Evolutionary conservation across 805 yeast genomes (phyloP).

Genomic region (Yamadazyma phyllophila): DNA sequence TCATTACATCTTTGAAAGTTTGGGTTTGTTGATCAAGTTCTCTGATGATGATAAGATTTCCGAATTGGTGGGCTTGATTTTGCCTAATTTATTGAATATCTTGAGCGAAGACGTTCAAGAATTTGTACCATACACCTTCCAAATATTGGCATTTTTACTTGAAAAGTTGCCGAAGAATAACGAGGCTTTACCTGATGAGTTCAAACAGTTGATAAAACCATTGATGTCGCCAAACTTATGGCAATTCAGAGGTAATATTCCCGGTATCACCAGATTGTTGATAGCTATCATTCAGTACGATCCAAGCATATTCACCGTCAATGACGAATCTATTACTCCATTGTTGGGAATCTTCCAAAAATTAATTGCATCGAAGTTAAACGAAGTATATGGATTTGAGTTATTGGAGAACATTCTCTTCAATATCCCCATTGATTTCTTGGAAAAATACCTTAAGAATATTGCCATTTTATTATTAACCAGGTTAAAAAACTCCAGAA

Average conservation of each 20-base stretch:
- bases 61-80: slow-evolving; percentile 47
- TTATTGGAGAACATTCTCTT: slow-evolving; percentile 67
- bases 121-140: slow-evolving; percentile 90
- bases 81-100: slow-evolving; percentile 66
- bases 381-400: slow-evolving; percentile 84
- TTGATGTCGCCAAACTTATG: slow-evolving; percentile 86
- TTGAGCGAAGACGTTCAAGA: slow-evolving; percentile 87
- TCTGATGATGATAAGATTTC: slow-evolving; percentile 28
- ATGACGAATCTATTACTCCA: slow-evolving; percentile 54
- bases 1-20: slow-evolving; percentile 86
- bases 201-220: slow-evolving; percentile 70
- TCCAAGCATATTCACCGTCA: slow-evolving; percentile 35
- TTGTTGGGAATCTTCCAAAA: slow-evolving; percentile 96
- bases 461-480: slow-evolving; percentile 75
- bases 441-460: slow-evolving; percentile 61
- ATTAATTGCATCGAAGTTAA: slow-evolving; percentile 76
- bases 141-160: slow-evolving; percentile 75
- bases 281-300: slow-evolving; percentile 60
- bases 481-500: slow-evolving; percentile 74
- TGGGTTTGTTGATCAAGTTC: slow-evolving; percentile 70
- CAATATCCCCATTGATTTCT: slow-evolving; percentile 47
- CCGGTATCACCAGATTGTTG: slow-evolving; percentile 83
- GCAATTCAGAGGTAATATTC: slow-evolving; percentile 92
- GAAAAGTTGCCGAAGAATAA: slow-evolving; percentile 51
- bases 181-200: slow-evolving; percentile 56